phyloP scores from a whole-genome alignment of 805 yeast species.

The Metschnikowia shivogae region DNA sequence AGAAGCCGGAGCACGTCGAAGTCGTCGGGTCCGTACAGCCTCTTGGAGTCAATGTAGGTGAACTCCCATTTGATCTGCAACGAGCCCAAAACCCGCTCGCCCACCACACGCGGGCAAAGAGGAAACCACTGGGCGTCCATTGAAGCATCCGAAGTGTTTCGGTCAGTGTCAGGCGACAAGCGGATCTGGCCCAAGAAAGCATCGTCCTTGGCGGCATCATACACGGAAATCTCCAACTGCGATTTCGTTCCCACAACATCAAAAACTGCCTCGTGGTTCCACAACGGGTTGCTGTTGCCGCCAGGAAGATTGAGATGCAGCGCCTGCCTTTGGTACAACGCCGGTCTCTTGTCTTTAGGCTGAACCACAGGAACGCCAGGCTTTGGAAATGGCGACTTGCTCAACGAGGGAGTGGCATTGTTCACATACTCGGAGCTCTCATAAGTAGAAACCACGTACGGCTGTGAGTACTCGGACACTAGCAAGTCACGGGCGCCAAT shows the following conservation, averaged over 20 bases:
- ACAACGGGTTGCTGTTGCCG: constrained; percentile 54
- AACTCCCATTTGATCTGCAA: constrained; percentile 74
- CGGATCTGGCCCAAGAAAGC: constrained; percentile 82
- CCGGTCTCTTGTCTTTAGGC: constrained; percentile 24
- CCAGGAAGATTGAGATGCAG: constrained; percentile 30
- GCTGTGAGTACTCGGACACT: constrained; percentile 57
- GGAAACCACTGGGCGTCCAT: constrained; percentile 66
- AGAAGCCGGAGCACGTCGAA: constrained; percentile 85
- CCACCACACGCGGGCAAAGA: constrained; percentile 67
- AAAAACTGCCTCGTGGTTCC: constrained; percentile 91
- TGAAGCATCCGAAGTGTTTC: constrained; percentile 36
- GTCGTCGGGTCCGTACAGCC: constrained; percentile 88
- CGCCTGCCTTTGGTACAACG: constrained; percentile 37
- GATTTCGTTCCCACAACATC: constrained; percentile 85
- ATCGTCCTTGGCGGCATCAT: constrained; percentile 80
- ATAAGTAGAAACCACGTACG: constrained; percentile 88
- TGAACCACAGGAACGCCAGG: constrained; percentile 16
- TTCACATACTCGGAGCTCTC: constrained; percentile 89
- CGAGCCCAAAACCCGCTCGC: constrained; percentile 75
- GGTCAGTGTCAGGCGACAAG: constrained; percentile 54
- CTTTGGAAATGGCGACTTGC: constrained; percentile 24
- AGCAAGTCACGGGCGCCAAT: constrained; percentile 72
- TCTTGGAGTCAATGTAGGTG: constrained; percentile 57
- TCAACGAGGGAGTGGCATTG: constrained; percentile 60
- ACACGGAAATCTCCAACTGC: constrained; percentile 84